phyloP scores from a whole-genome alignment of 2,329 filamentous ascomycete species.

The Fusarium beomiforme region DNA sequence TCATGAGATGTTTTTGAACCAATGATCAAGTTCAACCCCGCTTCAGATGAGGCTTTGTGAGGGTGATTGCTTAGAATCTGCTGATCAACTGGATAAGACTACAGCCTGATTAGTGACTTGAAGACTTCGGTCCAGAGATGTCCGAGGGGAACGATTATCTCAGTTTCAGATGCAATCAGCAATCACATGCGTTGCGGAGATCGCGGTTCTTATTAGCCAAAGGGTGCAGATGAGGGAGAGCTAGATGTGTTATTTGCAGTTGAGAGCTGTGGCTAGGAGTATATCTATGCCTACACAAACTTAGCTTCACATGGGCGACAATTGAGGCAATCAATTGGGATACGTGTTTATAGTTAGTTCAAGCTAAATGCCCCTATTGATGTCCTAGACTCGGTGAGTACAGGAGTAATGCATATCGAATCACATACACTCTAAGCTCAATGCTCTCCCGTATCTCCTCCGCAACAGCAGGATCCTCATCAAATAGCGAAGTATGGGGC shows the following conservation, averaged over 20 bases:
- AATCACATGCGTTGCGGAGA: neutral
- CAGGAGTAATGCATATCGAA: neutral
- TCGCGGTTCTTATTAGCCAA: no score
- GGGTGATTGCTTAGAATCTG: neutral
- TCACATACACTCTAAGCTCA: neutral
- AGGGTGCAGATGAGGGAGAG: neutral
- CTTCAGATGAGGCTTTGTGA: neutral
- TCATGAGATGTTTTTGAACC: neutral
- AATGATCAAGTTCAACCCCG: neutral
- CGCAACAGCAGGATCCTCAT: neutral
- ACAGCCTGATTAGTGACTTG: neutral
- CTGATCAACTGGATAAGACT: fast-evolving
- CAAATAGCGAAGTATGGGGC: neutral
- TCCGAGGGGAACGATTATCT: neutral
- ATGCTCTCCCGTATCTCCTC: neutral
- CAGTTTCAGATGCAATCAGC: neutral
- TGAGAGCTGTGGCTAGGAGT: no score
- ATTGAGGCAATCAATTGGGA: no score
- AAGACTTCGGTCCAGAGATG: neutral
- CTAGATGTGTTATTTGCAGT: no score
- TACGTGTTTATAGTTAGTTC: no score
- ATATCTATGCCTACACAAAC: no score
- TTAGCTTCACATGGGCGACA: no score
- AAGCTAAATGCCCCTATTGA: no score
- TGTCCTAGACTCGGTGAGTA: neutral